Evolutionary conservation across 2,329 filamentous ascomycete genomes (phyloP).

Genomic region (Diaporthe amygdali): DNA sequence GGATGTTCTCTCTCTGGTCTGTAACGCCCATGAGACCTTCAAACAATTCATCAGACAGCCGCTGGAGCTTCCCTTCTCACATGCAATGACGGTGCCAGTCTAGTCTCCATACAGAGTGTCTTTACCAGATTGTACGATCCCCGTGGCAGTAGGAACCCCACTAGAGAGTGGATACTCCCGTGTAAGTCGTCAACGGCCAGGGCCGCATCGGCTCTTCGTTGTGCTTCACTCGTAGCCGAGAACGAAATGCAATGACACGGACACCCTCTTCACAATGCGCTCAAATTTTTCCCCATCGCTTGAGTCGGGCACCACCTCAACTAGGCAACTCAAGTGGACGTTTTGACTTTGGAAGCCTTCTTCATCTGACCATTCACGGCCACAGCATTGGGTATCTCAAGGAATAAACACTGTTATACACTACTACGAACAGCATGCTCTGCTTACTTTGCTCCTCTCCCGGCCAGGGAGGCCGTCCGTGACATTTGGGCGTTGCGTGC

Average conservation of each 20-base stretch:
- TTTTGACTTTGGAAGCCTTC: not conserved
- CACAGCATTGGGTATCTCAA: slow-evolving; percentile 5
- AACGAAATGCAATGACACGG: not conserved
- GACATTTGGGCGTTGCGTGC: slow-evolving; percentile 63
- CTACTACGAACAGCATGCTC: not conserved
- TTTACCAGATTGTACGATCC: slow-evolving; percentile 16
- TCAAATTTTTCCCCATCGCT: not conserved
- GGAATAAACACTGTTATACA: not conserved
- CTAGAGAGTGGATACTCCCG: slow-evolving; percentile 1
- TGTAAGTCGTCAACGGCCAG: not conserved
- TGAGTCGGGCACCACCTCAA: not conserved
- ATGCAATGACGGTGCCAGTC: not conserved
- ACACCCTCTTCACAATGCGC: not conserved
- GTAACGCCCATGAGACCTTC: not conserved
- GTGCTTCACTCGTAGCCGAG: not conserved
- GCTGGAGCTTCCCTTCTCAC: not conserved
- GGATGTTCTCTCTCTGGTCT: too few species aligned
- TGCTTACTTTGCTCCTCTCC: slow-evolving; percentile 59
- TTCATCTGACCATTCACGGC: not conserved
- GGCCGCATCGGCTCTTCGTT: not conserved
- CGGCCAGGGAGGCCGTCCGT: slow-evolving; percentile 56
- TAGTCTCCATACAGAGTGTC: slow-evolving; percentile 7
- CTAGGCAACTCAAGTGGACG: not conserved
- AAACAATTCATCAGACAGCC: not conserved
- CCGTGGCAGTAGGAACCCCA: slow-evolving; percentile 4